Percentiles rank a stretch among this genome's conserved stretches.
Conservation (phyloP, 768 basidiomycete species). For the Russula foetens region DNA sequence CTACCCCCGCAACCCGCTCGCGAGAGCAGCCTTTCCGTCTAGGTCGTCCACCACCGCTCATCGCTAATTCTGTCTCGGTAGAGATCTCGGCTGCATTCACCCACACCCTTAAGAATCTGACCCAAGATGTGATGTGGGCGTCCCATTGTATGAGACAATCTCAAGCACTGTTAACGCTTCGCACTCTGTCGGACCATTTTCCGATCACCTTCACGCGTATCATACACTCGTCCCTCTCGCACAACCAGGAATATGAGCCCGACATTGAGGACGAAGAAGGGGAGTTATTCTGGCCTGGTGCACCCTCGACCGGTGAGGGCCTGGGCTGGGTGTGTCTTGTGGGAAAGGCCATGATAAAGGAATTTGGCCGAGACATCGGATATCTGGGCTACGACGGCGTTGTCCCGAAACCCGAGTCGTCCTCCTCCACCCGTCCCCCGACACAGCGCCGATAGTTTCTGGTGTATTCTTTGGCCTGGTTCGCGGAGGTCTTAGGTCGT, state of each 20-base stretch:
- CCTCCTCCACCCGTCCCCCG: slow-evolving; percentile 1
- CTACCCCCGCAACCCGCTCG: slow-evolving; percentile 23
- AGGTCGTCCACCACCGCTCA: slow-evolving; percentile 20
- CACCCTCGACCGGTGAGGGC: slow-evolving; percentile 64
- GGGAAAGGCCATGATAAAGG: slow-evolving; percentile 81
- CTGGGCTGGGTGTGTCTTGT: slow-evolving; percentile 83
- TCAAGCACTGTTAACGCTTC: slow-evolving; percentile 52
- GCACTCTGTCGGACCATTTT: slow-evolving; percentile 61
- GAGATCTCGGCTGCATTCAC: slow-evolving; percentile 20
- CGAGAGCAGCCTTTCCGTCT: slow-evolving; percentile 18
- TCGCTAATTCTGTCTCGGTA: slow-evolving; percentile 21
- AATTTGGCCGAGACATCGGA: slow-evolving; percentile 68
- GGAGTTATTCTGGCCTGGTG: slow-evolving; percentile 79
- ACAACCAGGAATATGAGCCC: slow-evolving; percentile 67
- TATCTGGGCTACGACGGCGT: slow-evolving; percentile 66
- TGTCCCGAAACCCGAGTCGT: slow-evolving; percentile 53
- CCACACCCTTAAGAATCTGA: slow-evolving; percentile 30
- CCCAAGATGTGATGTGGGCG: slow-evolving; percentile 35
- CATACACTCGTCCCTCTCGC: slow-evolving; percentile 51
- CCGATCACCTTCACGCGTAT: slow-evolving; percentile 70
- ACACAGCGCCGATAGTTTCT: slow-evolving; percentile 14
- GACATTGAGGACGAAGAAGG: slow-evolving; percentile 83
- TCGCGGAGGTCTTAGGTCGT: neutral
- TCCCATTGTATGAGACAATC: slow-evolving; percentile 18
- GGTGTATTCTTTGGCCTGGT: neutral